A percentile compares a stretch with the other conserved stretches of the same genome.
Conservation (phyloP, 179 eudicot genomes). For the Pouteria campechiana region DNA sequence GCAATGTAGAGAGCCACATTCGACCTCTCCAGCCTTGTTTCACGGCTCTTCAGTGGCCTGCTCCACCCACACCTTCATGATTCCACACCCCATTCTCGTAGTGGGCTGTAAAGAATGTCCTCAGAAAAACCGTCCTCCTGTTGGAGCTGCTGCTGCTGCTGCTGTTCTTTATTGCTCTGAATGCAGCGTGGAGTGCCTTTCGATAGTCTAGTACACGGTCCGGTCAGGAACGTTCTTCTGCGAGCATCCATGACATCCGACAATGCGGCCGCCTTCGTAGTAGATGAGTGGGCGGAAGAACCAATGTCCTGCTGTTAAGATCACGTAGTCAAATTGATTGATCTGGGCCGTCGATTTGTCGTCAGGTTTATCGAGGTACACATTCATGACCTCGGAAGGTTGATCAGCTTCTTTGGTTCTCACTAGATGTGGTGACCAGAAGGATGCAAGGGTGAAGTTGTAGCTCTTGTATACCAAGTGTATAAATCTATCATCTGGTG, state of each 20-base stretch:
- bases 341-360: constrained; percentile 21
- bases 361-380: constrained; percentile 29
- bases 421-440: constrained; percentile 28
- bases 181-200: constrained; percentile 14
- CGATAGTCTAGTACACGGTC: constrained; percentile 13
- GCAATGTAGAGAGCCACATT: constrained; percentile 8
- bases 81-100: constrained; percentile 27
- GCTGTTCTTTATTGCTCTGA: constrained; percentile 8
- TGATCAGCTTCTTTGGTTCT: constrained; percentile 6
- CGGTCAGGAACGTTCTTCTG: constrained; percentile 9
- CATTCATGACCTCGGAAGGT: constrained; percentile 11
- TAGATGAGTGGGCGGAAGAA: constrained; percentile 24
- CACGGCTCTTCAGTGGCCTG: constrained; percentile 13
- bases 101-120: constrained; percentile 22
- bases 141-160: not conserved
- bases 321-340: constrained; percentile 10
- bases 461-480: constrained; percentile 12
- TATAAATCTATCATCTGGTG: constrained; percentile 9
- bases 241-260: constrained; percentile 24
- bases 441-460: constrained; percentile 22
- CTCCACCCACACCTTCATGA: constrained; percentile 21
- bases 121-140: constrained; percentile 12
- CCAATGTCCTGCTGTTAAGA: constrained; percentile 33
- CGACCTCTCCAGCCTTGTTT: constrained; percentile 15
- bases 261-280: constrained; percentile 13